Evolutionary conservation across 805 yeast genomes (phyloP).

Genomic region (Myxozyma neglecta): DNA sequence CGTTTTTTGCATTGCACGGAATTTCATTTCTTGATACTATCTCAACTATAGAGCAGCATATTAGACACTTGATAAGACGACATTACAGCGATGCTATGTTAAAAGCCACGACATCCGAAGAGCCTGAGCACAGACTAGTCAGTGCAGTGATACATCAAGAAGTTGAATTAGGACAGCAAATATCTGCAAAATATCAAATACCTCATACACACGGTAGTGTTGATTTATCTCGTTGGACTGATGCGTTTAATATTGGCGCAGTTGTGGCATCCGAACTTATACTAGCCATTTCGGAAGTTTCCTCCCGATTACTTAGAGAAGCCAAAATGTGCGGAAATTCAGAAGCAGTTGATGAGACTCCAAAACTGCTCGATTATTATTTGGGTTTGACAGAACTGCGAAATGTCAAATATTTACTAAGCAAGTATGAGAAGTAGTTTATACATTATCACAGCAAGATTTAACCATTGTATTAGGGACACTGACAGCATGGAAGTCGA

Average conservation of each 20-base stretch:
- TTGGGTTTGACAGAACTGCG: neutral
- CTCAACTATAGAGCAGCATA: neutral
- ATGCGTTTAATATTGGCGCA: neutral
- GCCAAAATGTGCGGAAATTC: neutral
- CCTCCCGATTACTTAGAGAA: neutral
- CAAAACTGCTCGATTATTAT: neutral
- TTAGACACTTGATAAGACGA: neutral
- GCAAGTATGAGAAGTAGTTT: neutral
- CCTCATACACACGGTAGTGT: neutral
- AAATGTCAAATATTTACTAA: neutral
- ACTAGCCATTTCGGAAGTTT: neutral
- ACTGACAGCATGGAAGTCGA: neutral
- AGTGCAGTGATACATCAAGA: neutral
- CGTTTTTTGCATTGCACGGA: neutral
- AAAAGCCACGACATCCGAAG: neutral
- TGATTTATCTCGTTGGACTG: constrained; percentile 1
- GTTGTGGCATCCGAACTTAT: neutral
- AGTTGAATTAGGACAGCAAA: neutral
- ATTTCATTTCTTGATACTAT: constrained; percentile 3
- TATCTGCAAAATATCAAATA: neutral
- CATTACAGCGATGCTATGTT: neutral
- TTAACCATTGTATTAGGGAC: neutral
- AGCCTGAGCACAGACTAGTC: neutral
- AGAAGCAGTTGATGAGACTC: neutral
- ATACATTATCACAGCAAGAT: neutral